phyloP scores from a whole-genome alignment of 257 asterid genomes.

The Nicotiana otophora region DNA sequence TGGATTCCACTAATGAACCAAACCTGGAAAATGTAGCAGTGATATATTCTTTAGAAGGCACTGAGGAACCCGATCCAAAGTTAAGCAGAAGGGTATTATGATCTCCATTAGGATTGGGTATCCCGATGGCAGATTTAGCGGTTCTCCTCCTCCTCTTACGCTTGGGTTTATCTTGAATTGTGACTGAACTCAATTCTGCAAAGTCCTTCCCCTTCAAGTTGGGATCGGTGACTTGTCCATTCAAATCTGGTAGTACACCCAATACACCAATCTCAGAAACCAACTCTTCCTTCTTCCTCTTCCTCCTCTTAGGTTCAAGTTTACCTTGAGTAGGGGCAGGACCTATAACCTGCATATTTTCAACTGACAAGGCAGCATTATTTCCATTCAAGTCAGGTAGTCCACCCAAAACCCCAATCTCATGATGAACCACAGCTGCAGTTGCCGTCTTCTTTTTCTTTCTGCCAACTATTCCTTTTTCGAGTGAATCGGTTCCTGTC shows the following conservation, averaged over 20 bases:
- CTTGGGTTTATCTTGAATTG: constrained; percentile 23
- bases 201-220: constrained; percentile 19
- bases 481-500: constrained; percentile 15
- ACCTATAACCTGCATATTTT: constrained; percentile 26
- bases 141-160: constrained; percentile 28
- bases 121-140: constrained; percentile 14
- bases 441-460: constrained; percentile 24
- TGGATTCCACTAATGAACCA: constrained; percentile 54
- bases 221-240: constrained; percentile 31
- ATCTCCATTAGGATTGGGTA: constrained; percentile 12
- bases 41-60: constrained; percentile 44
- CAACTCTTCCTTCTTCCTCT: constrained; percentile 15
- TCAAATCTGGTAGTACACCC: constrained; percentile 57
- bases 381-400: constrained; percentile 46
- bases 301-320: constrained; percentile 25
- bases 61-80: constrained; percentile 33
- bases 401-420: constrained; percentile 11
- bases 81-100: constrained; percentile 25
- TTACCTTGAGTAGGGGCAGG: constrained; percentile 19
- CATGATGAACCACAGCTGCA: constrained; percentile 17
- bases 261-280: neutral
- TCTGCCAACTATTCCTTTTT: constrained; percentile 17
- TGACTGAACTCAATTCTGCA: constrained; percentile 20
- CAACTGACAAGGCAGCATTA: constrained; percentile 22
- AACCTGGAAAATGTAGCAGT: constrained; percentile 40